These are phyloP conservation scores for Aphanocladium album DNA, from an alignment of 2,329 filamentous ascomycete species.

Conservation along the genomic window DNA sequence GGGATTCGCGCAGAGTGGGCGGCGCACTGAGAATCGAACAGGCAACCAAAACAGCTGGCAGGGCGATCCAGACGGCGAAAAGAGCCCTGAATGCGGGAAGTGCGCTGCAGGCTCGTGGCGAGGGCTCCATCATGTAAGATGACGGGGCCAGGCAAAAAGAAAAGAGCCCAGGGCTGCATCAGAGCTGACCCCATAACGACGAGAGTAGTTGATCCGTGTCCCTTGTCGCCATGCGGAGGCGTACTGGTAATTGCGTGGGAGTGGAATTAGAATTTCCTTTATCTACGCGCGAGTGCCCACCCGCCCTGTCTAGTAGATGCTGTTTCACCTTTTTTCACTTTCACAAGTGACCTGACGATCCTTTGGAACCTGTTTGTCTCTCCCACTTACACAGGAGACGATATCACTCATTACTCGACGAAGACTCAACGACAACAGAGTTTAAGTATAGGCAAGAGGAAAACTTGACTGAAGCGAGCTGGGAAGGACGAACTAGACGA, in stretches of 20 bases:
- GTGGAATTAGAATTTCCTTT: background rate
- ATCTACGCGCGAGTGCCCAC: constrained; percentile 8
- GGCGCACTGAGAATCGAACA: background rate
- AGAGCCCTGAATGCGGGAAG: background rate
- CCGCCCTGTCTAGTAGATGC: background rate
- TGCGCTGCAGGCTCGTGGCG: background rate
- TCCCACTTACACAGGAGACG: background rate
- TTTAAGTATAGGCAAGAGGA: background rate
- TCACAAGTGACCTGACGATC: background rate
- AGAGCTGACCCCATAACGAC: background rate
- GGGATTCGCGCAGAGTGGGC: background rate
- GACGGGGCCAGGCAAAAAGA: too few relatives aligned
- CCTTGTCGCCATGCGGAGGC: background rate
- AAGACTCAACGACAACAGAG: background rate
- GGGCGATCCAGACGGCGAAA: background rate
- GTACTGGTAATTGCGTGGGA: background rate
- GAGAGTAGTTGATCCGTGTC: background rate
- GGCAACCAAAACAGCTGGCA: background rate
- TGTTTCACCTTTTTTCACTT: constrained; percentile 3
- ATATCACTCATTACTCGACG: background rate
- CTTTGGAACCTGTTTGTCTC: background rate
- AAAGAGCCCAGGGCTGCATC: constrained; percentile 3
- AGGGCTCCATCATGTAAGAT: constrained; percentile 11
- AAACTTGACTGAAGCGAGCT: background rate
- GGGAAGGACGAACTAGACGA: too few relatives aligned